Conservation (phyloP, 441 rosid species). For the Gossypium trilobum region DNA sequence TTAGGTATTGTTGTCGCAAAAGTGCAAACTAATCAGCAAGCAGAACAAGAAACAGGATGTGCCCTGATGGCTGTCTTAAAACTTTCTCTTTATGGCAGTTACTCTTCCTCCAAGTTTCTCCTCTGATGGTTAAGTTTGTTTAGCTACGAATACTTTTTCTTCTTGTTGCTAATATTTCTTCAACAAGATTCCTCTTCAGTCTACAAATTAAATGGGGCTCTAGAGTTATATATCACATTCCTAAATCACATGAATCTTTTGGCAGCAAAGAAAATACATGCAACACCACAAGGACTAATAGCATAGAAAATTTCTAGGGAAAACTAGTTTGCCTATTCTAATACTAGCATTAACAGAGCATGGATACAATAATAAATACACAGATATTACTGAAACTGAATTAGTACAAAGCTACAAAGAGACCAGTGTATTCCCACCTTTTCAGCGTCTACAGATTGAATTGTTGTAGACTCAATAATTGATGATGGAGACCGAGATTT, state of each 20-base stretch:
- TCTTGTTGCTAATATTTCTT: neutral
- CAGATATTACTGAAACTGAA: neutral
- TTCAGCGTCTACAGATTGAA: slow-evolving; percentile 37
- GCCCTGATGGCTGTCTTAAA: neutral
- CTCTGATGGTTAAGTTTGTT: neutral
- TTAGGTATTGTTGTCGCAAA: neutral
- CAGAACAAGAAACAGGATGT: neutral
- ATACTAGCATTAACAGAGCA: neutral
- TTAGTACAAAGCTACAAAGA: neutral
- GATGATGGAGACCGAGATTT: slow-evolving; percentile 26
- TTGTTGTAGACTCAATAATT: slow-evolving; percentile 25
- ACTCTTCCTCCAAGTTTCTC: neutral
- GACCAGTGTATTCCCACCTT: slow-evolving; percentile 34
- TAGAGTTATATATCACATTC: neutral
- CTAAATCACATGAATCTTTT: neutral
- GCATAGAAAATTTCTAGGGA: neutral
- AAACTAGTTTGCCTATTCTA: neutral
- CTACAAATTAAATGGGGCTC: neutral
- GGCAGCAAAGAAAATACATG: neutral
- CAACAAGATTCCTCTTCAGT: neutral
- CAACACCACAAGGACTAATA: neutral
- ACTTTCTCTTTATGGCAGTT: slow-evolving; percentile 1
- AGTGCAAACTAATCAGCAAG: neutral
- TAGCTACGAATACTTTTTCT: neutral
- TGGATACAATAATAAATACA: neutral